Evolutionary conservation across 495 filamentous ascomycete genomes (phyloP), one percentile per base, ranked within the genome.

Genomic region (Tirmania nivea): DNA sequence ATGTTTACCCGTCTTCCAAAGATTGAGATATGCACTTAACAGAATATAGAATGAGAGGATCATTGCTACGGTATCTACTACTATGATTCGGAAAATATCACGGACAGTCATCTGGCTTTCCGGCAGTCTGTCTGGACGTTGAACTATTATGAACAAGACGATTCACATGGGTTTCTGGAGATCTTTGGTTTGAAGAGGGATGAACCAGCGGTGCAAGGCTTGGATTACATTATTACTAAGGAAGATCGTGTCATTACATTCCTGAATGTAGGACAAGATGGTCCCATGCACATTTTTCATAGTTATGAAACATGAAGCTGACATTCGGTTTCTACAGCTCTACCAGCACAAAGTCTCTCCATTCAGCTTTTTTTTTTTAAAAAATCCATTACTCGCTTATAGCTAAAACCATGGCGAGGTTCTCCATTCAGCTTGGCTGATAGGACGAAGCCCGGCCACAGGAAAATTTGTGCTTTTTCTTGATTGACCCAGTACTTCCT

Each of bases 81-180:
- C 67, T 80, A 77, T 59, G 74, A 78, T 55, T 65, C 58, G 51
- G 66, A 76, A 4, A 84, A 86, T 61, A 74, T 82, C 52, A 78
- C 72, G 6, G 62, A 70, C 7, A 75, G 68, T 54, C 59, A 57
- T 25, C 68, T 83, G 0, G 58, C 67, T 0, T 79, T 83, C 59
- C 71, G 73, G 12, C 67, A 74, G 35, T 14, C 39, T 3, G 54
- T 58, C 7, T 25, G 48, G 11, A 31, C n/a, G 1, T 48, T 61
- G 3, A 50, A 65, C 19, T 52, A 64, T 0, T 21, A 48, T 25
- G 50, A 25, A 8, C 34, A 56, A n/a, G 12, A 17, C n/a, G n/a
- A 21, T 49, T 19, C 11, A 19, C n/a, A 11, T 1, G 48, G 48
- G 11, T 12, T 50, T 31, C 16, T 12, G 20, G 12, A 19, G 11